Percentiles rank a stretch among this genome's conserved stretches.
phyloP scores from a whole-genome alignment of 805 yeast genomes.

The Ogataea paradorogensis region DNA sequence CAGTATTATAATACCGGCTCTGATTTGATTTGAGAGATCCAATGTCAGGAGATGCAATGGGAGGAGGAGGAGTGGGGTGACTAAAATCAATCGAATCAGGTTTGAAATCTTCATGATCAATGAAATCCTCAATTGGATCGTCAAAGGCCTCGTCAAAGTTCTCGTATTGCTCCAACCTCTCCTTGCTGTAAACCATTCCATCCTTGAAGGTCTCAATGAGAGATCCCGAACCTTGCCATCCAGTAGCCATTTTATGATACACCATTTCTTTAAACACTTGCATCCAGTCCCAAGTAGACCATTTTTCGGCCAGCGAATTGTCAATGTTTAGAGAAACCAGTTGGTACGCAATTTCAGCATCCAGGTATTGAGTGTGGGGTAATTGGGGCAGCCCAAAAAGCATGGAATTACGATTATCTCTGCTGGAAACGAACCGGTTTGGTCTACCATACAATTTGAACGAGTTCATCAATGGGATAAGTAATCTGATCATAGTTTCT shows the following conservation, averaged over 20 bases:
- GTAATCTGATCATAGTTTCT: conserved; percentile 69
- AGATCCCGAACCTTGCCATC: conserved; percentile 37
- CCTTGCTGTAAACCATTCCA: conserved; percentile 30
- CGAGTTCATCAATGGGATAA: conserved; percentile 67
- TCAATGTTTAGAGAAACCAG: conserved; percentile 31
- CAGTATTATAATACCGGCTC: neutral
- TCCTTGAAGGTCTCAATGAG: conserved; percentile 31
- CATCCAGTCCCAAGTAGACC: conserved; percentile 35
- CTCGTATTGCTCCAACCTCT: conserved; percentile 20
- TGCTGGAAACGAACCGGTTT: conserved; percentile 53
- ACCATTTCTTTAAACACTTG: conserved; percentile 38
- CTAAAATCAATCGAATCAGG: conserved; percentile 8
- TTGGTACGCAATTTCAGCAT: conserved; percentile 29
- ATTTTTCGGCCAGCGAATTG: conserved; percentile 32
- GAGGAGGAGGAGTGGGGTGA: neutral
- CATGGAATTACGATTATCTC: conserved; percentile 51
- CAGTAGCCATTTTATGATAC: conserved; percentile 31
- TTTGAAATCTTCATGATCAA: conserved; percentile 11
- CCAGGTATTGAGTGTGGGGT: conserved; percentile 63
- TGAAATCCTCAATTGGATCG: conserved; percentile 34
- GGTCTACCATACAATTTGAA: conserved; percentile 78
- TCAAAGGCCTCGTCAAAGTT: conserved; percentile 21
- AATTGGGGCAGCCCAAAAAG: conserved; percentile 72
- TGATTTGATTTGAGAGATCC: neutral
- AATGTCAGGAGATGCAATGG: neutral